Base-by-base conservation (phyloP, 768 basidiomycete species). In the Basidioascus undulatus region DNA sequence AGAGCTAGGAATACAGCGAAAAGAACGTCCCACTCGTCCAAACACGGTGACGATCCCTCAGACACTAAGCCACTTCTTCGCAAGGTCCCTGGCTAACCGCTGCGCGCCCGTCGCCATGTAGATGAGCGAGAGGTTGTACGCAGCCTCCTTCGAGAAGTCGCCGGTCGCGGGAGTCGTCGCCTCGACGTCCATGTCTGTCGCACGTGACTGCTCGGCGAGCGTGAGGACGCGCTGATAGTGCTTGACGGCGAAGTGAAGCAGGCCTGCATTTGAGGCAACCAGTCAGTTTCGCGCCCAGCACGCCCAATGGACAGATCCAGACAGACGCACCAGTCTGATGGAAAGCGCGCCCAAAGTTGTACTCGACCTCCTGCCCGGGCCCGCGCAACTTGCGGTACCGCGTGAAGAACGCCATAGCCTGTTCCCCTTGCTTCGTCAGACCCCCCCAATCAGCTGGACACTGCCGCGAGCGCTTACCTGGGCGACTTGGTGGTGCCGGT, bases 341-440 rank as follows among this genome's bases (percentile, higher is more conserved):
- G 55, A 92, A 96, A 1, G 73, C 70, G 35, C 89, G 65, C 0
- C 76, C 89, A 53, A 87, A 80, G 56, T 98, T 98, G 55, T 70
- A 94, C 43, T 98, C 82, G 4, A 89, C 74, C 56, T 96, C 87
- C 23, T 71, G 67, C 36, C 61, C 60, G 2, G 49, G 57, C 32
- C 61, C 62, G 12, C 76, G 65, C 2, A 77, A 52, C n/a, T 64
- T 62, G 15, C 83, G 70, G 56, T 96, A 98, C 36, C 71, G 68
- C 0, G 74, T 67, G 20, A 94, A 57, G 56, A 86, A 92, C 0
- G 79, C 81, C 65, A 87, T 67, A 0, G 68, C 80, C 78, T 84
- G 32, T n/a, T n/a, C n/a, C n/a, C n/a, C n/a, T n/a, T n/a, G n/a
- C n/a, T n/a, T n/a, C n/a, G n/a, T n/a, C n/a, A n/a, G n/a, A n/a